A percentile compares a stretch with the other conserved stretches of the same genome.
Conservation (phyloP, 192 early-diverging fungal species). For the Entophlyctis luteolus region DNA sequence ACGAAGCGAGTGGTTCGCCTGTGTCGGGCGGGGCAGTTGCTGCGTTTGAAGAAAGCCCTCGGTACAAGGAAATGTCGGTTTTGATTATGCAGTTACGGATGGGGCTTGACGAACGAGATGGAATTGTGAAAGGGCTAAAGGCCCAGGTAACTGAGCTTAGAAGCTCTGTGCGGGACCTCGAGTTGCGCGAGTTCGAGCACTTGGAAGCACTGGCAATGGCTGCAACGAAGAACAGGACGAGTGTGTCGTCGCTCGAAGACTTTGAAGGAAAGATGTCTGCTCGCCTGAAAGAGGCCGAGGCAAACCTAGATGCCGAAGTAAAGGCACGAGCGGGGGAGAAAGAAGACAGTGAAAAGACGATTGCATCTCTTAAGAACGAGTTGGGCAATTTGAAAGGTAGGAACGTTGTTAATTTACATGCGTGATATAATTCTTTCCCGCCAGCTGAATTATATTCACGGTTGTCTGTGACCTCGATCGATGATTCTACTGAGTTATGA, state of each 20-base stretch:
- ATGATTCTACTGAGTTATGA: too few relatives aligned
- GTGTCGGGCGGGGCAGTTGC: not conserved
- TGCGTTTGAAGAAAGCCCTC: slow-evolving; percentile 18
- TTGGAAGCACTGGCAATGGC: not conserved
- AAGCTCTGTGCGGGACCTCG: slow-evolving; percentile 13
- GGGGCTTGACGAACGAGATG: slow-evolving; percentile 19
- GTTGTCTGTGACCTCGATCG: not conserved
- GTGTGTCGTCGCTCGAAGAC: slow-evolving; percentile 9
- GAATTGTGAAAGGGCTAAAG: slow-evolving; percentile 18
- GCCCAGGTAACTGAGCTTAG: slow-evolving; percentile 23
- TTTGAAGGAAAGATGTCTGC: not conserved
- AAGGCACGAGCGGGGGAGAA: slow-evolving; percentile 18
- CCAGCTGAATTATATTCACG: slow-evolving; percentile 13
- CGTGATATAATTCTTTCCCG: not conserved
- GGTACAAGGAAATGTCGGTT: slow-evolving; percentile 12
- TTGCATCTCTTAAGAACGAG: slow-evolving; percentile 36
- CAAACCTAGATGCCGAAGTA: slow-evolving; percentile 30
- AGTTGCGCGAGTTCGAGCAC: slow-evolving; percentile 27
- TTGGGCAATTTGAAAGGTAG: slow-evolving; percentile 22
- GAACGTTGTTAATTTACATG: not conserved
- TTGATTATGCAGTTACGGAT: slow-evolving; percentile 14
- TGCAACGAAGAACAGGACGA: slow-evolving; percentile 18
- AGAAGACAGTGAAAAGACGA: slow-evolving; percentile 11
- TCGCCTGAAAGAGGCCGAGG: slow-evolving; percentile 26
- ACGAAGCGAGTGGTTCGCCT: slow-evolving; percentile 12